Percentiles rank a stretch among this genome's conserved stretches.
phyloP scores from a whole-genome alignment of 148 eudicot species.

The Rhododendron ovatum region DNA sequence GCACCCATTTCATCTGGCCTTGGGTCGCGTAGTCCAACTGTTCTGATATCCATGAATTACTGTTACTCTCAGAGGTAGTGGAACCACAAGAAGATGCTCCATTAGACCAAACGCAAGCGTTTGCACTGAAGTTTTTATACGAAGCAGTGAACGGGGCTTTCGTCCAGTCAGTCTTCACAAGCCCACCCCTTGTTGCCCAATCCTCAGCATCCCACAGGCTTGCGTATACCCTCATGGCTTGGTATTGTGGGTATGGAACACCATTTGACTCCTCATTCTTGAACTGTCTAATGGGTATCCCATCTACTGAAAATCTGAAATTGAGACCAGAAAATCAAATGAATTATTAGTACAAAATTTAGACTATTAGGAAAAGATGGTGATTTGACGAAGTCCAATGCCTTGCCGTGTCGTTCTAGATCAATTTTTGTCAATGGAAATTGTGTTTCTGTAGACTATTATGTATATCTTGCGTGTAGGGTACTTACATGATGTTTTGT shows the following conservation, averaged over 20 bases:
- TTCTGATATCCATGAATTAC: not conserved
- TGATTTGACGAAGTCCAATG: not conserved
- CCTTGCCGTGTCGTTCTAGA: not conserved
- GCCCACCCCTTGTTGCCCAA: not conserved
- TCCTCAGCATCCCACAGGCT: not conserved
- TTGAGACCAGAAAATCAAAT: not conserved
- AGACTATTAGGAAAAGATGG: not conserved
- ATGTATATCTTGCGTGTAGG: not conserved
- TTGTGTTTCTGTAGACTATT: not conserved
- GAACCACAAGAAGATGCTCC: not conserved
- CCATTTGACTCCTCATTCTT: not conserved
- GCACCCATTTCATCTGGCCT: conserved; percentile 1
- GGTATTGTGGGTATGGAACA: not conserved
- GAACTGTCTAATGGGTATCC: not conserved
- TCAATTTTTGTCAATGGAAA: not conserved
- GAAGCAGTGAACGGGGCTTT: not conserved
- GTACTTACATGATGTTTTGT: not conserved
- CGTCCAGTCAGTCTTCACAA: not conserved
- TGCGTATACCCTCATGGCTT: not conserved
- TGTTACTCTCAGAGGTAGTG: not conserved
- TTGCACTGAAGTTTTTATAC: not conserved
- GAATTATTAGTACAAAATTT: not conserved
- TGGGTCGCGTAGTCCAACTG: not conserved
- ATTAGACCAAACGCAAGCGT: not conserved
- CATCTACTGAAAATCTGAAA: not conserved